Evolutionary conservation across 208 protist genomes (phyloP), one percentile per base, ranked within the genome.

Genomic region (Trypanosoma rangeli): DNA sequence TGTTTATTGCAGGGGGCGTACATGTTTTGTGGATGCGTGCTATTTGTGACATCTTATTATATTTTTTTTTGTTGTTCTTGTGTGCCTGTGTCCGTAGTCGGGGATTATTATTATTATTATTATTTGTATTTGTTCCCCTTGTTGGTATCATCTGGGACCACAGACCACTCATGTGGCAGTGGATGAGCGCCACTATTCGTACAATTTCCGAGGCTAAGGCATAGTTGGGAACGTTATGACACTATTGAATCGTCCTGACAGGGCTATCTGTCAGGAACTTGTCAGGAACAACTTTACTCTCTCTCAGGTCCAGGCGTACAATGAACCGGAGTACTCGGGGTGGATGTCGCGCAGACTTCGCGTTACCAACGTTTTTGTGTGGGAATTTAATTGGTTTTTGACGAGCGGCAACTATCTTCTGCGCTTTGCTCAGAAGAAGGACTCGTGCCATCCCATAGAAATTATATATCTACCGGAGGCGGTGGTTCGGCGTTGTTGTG

Each of bases 301-400:
- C 12, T 33, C n/a, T 35, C 26, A 44, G 31, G n/a, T 69, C 12
- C 18, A 53, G 54, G 10, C 37, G 13, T 61, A 60, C 29, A 69
- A 69, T n/a, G 64, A 69, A 42, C 64, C 64, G 29, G 64, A 69
- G 35, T 69, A 61, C 52, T 28, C 37, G 9, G 50, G 16, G 3
- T 69, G 64, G 64, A 15, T 35, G 9, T 69, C 64, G 22, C 28
- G 64, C 50, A 28, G 64, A 12, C 64, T n/a, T 20, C 37, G 31
- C 16, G 22, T 69, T 37, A 22, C 13, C 29, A 33, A 33, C 28
- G 35, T 69, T 48, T 13, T 61, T 52, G 64, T 69, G 12, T 69
- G 64, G 64, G 64, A 69, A 52, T 61, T 69, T 49, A 69, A 61
- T 49, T 69, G 50, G 50, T 61, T 69, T 52, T 20, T 61, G 26